phyloP scores from a whole-genome alignment of 768 basidiomycete genomes.

The Auricularia sp. region DNA sequence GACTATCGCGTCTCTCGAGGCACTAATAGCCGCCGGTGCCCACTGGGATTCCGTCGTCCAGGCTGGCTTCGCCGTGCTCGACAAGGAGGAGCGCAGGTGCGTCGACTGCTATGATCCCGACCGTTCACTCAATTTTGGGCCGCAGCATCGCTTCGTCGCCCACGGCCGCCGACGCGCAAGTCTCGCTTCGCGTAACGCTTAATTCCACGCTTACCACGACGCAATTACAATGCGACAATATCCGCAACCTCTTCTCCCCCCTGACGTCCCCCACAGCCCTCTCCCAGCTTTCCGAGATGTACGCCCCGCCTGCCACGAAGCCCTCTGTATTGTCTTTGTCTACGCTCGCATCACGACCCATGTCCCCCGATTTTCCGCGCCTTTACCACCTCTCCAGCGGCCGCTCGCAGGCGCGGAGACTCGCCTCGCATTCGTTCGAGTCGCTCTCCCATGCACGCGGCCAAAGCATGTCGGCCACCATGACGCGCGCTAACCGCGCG shows the following conservation, averaged over 20 bases:
- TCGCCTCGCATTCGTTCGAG: not conserved
- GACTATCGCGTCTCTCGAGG: constrained; percentile 58
- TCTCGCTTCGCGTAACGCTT: constrained; percentile 54
- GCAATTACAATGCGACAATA: constrained; percentile 71
- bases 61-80: constrained; percentile 54
- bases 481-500: constrained; percentile 39
- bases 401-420: not conserved
- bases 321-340: constrained; percentile 4
- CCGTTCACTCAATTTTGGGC: not conserved
- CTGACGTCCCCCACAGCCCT: constrained; percentile 62
- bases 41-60: constrained; percentile 68
- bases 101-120: constrained; percentile 3
- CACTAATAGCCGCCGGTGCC: constrained; percentile 56
- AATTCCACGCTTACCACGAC: constrained; percentile 67
- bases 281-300: constrained; percentile 80
- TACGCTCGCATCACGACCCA: constrained; percentile 28
- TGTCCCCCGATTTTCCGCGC: constrained; percentile 28
- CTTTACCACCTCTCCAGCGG: constrained; percentile 3
- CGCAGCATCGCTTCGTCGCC: constrained; percentile 13
- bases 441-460: not conserved
- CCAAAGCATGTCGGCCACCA: not conserved
- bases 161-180: constrained; percentile 34
- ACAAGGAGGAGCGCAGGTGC: constrained; percentile 63
- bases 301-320: constrained; percentile 56
- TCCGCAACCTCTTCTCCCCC: constrained; percentile 68